Evolutionary conservation across 1,284 basidiomycete genomes (phyloP), one percentile per base, ranked within the genome.

Genomic region (Ustilago loliicola): DNA sequence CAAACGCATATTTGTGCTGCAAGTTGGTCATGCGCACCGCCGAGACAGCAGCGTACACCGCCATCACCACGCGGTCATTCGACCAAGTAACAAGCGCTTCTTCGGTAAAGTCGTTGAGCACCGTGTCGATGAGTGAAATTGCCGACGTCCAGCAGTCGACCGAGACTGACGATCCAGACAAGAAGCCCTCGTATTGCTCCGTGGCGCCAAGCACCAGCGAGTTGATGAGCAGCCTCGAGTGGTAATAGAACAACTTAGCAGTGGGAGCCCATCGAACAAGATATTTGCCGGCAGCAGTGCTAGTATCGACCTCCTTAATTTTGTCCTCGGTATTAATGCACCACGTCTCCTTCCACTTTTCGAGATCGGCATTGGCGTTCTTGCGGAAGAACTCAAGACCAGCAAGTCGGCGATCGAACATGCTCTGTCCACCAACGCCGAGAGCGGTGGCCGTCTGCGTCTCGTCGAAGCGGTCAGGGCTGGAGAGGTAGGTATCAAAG

Each of bases 301-400:
- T 78, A 10, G 76, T 78, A 55, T 78, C 76, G 29, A 78, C 76
- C 48, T 74, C 76, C 56, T 73, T 74, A 65, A 74, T 68, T 67
- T 78, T 78, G 40, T 78, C 76, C 42, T 74, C 76, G 8, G 71
- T 78, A 55, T 74, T 76, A 27, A 75, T 72, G 69, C 80, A 81
- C 81, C 81, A 83, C 13, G 74, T 74, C 59, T 82, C 76, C 45
- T 78, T 80, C 81, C 81, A 83, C 42, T 79, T 68, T 57, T 81
- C 80, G 21, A 83, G 73, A 10, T 81, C 81, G 3, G 74, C 66
- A 19, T 79, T 74, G 34, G 78, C 80, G 17, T 72, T 71, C 69
- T 78, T 73, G 48, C 78, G 76, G 62, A 78, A 79, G 54, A 77
- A 77, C 60, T 80, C 72, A 32, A 82, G 73, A 34, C 74, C 74